Evolutionary conservation across 2,329 filamentous ascomycete genomes (phyloP).

Genomic region (Alternaria incomplexa): DNA sequence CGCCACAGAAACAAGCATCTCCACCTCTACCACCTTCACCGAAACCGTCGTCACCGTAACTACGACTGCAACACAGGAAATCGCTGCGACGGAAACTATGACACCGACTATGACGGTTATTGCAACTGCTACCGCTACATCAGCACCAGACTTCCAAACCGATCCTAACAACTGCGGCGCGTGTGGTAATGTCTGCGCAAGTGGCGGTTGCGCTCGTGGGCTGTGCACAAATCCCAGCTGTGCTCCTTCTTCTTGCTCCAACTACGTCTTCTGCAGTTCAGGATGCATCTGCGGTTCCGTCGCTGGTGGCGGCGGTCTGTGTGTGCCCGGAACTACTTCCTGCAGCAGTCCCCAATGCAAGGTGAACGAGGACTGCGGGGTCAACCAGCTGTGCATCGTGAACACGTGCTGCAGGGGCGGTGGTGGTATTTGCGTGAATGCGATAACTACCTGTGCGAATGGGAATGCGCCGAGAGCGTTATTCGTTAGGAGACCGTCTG

Average conservation of each 20-base stretch:
- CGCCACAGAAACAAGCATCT: not conserved
- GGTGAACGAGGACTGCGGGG: not conserved
- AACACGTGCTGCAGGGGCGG: not conserved
- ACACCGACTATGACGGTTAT: not conserved
- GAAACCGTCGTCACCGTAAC: not conserved
- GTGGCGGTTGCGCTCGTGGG: not conserved
- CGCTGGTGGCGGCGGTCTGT: not conserved
- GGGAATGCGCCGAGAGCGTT: not conserved
- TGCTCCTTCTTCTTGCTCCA: not conserved
- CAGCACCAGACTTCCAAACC: not conserved
- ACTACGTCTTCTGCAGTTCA: not conserved
- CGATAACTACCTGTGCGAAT: not conserved
- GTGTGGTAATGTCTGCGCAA: not conserved
- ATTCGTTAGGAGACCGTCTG: not conserved
- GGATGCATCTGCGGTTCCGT: not conserved
- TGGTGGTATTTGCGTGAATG: not conserved
- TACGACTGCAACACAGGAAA: not conserved
- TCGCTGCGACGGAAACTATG: not conserved
- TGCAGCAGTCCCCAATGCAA: not conserved
- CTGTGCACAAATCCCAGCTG: not conserved
- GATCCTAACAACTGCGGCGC: constrained; percentile 1
- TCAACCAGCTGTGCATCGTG: not conserved
- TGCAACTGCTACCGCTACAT: not conserved
- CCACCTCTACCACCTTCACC: not conserved
- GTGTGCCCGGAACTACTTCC: not conserved